Conservation (phyloP, 2,329 filamentous ascomycete genomes). For the Raffaelea deltoideospora region DNA sequence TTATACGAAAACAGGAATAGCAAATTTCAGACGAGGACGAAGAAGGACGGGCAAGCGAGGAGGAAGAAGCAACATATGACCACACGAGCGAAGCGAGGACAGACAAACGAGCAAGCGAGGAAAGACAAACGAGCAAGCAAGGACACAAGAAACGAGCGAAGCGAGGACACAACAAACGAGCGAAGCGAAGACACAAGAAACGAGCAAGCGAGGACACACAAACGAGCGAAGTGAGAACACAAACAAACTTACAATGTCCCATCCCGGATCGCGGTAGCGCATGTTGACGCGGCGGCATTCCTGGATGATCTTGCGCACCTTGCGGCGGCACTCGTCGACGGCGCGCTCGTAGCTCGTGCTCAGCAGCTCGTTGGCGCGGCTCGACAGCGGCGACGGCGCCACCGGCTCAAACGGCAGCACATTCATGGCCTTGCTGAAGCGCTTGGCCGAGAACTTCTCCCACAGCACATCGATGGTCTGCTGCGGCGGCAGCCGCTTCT, state of each 20-base stretch:
- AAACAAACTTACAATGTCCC: conserved; percentile 31
- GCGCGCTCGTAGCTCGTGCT: conserved; percentile 47
- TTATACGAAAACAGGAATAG: too few species aligned
- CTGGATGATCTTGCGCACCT: conserved; percentile 43
- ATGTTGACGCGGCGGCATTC: conserved; percentile 62
- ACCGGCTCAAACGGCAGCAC: conserved; percentile 51
- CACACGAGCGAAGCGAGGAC: neutral
- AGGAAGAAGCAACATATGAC: neutral
- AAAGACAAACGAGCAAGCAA: too few species aligned
- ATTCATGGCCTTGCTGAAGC: conserved; percentile 49
- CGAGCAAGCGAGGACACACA: conserved; percentile 15
- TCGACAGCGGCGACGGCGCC: conserved; percentile 30
- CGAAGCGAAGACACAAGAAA: too few species aligned
- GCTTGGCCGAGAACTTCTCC: conserved; percentile 43
- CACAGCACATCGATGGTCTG: conserved; percentile 53
- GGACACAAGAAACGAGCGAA: too few species aligned
- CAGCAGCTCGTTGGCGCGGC: conserved; percentile 44
- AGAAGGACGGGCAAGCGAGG: neutral
- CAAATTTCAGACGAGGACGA: neutral
- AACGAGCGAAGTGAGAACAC: too few species aligned
- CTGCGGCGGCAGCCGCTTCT: conserved; percentile 44
- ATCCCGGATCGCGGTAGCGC: conserved; percentile 57
- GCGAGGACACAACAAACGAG: too few species aligned
- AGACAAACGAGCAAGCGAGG: too few species aligned
- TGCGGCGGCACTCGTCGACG: conserved; percentile 46